phyloP scores from a whole-genome alignment of 306 rosid genomes.

The Adenanthera pavonina region DNA sequence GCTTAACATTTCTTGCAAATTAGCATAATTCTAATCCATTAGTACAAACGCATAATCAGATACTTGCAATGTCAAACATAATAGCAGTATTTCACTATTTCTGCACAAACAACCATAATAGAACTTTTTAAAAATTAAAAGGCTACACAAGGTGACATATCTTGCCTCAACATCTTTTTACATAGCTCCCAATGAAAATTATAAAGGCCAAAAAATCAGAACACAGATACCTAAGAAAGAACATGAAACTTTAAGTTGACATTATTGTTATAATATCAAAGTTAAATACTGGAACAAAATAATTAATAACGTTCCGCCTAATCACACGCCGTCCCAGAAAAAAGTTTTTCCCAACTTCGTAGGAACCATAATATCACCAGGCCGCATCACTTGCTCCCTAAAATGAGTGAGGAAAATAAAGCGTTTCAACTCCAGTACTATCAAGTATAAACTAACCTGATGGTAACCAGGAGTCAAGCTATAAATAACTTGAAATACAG shows the following conservation, averaged over 20 bases:
- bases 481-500: conserved; percentile 87
- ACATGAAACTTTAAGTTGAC: conserved; percentile 7
- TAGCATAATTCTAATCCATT: conserved; percentile 14
- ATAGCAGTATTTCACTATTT: conserved; percentile 11
- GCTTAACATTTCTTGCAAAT: conserved; percentile 11
- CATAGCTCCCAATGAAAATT: conserved; percentile 24
- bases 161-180: background rate
- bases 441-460: conserved; percentile 67
- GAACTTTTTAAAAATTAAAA: background rate
- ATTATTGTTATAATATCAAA: background rate
- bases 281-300: background rate
- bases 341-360: background rate
- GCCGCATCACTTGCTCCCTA: background rate
- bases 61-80: conserved; percentile 32
- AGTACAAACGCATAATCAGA: conserved; percentile 3
- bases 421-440: conserved; percentile 9
- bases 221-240: background rate
- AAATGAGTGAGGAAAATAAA: background rate
- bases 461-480: conserved; percentile 83
- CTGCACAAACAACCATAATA: conserved; percentile 14
- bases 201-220: conserved; percentile 17
- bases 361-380: background rate
- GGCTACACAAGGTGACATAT: background rate
- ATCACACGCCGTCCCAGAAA: background rate
- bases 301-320: background rate